Base-by-base conservation (phyloP, 2,329 filamentous ascomycete species). In the Colletotrichum liriopes region DNA sequence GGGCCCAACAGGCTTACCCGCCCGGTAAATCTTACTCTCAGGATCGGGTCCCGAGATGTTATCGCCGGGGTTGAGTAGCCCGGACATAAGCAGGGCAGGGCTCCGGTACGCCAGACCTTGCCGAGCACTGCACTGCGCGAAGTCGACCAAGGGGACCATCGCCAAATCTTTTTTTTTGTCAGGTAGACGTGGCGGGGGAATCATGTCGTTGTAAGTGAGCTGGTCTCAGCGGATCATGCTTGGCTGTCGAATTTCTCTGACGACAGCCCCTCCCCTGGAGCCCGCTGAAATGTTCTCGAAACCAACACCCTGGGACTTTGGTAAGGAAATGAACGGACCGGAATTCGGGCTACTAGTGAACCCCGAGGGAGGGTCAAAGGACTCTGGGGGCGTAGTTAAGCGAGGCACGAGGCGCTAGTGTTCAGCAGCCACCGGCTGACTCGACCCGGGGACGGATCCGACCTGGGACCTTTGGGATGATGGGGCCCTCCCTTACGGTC, bases 301-400 rank as follows among this genome's bases (percentile, higher is more conserved):
- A 35, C 60, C 35, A 26, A 35, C 32, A 18, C 11, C 6, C 56
- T 23, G 32, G 56, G 16, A 41, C n/a, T 23, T 37, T 47, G 32
- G 47, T 6, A 61, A 55, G 66, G 54, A 69, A 69, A 69, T 69
- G 59, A 56, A 41, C 18, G 59, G 56, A 58, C 20, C 70, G 70
- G 70, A 60, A 69, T 69, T 72, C 70, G 70, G 70, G 58, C 9
- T 63, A 39, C 56, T 69, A 7, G 32, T 47, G 59, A 69, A 72
- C 23, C 59, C 70, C 70, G 70, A 72, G 52, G 64, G 56, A 52
- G 56, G 68, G 68, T 56, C 60, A 59, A 47, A 39, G n/a, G 32
- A 47, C 20, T 20, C 58, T 43, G 45, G 45, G n/a, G 23, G 29
- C 43, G 32, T n/a, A 14, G 32, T n/a, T 52, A 71, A 68, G 56